Evolutionary conservation across 2,329 filamentous ascomycete species (phyloP).

Genomic region (Calonectria pteridis): DNA sequence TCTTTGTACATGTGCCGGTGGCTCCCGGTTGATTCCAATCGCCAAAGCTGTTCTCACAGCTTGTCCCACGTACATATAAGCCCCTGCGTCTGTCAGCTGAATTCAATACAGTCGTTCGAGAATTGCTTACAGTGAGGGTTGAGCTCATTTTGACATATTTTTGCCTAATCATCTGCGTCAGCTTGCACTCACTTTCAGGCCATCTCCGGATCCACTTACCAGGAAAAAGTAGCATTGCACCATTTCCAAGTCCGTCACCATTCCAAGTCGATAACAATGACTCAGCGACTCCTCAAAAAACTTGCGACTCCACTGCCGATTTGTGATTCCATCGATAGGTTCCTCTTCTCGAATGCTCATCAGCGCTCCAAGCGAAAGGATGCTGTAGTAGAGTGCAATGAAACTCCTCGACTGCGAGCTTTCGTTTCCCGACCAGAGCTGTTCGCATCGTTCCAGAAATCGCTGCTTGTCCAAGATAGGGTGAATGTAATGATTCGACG

Average conservation of each 20-base stretch:
- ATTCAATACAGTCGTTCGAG: background rate
- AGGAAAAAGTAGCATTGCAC: constrained; percentile 62
- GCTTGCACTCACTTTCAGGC: background rate
- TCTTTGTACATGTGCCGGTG: constrained; percentile 44
- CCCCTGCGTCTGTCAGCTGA: constrained; percentile 36
- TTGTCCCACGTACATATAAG: constrained; percentile 62
- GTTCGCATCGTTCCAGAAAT: constrained; percentile 57
- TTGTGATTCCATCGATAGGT: constrained; percentile 55
- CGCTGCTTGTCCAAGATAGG: constrained; percentile 60
- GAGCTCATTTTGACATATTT: constrained; percentile 63
- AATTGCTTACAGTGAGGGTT: constrained; percentile 56
- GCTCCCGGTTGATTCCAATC: constrained; percentile 61
- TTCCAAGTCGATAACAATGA: constrained; percentile 53
- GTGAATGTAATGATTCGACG: constrained; percentile 61
- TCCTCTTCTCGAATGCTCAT: constrained; percentile 59
- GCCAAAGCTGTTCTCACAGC: constrained; percentile 61
- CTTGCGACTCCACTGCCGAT: constrained; percentile 60
- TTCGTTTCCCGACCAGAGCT: constrained; percentile 20
- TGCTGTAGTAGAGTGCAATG: constrained; percentile 59
- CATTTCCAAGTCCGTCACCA: constrained; percentile 60
- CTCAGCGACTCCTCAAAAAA: constrained; percentile 58
- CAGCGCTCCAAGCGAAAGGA: constrained; percentile 60
- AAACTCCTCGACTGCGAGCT: constrained; percentile 50
- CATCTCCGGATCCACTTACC: constrained; percentile 40
- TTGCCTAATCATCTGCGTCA: constrained; percentile 48